phyloP scores from a whole-genome alignment of 179 eudicot species.

The Kewa caespitosa region DNA sequence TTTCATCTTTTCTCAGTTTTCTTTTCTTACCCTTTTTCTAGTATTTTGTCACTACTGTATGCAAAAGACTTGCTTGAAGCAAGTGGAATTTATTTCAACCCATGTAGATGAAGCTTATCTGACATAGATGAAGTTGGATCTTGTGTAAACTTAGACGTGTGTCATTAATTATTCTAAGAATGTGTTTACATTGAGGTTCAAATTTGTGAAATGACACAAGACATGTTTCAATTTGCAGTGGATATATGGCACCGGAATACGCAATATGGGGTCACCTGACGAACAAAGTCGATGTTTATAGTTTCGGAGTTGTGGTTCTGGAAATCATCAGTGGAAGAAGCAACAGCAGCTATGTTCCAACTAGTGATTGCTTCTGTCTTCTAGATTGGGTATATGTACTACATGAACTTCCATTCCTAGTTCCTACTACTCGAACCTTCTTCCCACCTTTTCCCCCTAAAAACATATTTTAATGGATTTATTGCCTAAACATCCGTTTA shows the following conservation, averaged over 20 bases:
- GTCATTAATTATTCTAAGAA: too few species aligned
- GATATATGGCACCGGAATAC: slow-evolving; percentile 42
- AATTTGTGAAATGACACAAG: slow-evolving; percentile 7
- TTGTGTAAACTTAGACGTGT: background rate
- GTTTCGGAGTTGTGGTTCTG: slow-evolving; percentile 33
- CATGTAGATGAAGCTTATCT: too few species aligned
- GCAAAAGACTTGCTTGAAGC: background rate
- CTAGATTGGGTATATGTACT: slow-evolving; percentile 42
- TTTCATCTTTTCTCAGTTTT: background rate
- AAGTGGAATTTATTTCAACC: background rate
- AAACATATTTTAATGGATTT: too few species aligned
- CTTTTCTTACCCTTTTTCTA: background rate
- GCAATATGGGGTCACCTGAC: slow-evolving; percentile 43
- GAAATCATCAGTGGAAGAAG: slow-evolving; percentile 38
- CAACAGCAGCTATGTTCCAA: slow-evolving; percentile 31
- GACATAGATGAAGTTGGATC: too few species aligned
- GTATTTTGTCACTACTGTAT: background rate
- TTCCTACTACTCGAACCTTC: background rate
- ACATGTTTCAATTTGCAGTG: slow-evolving; percentile 18
- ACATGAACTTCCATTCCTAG: slow-evolving; percentile 2
- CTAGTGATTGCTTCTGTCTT: slow-evolving; percentile 33
- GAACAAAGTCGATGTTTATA: slow-evolving; percentile 36
- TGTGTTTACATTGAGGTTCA: background rate
- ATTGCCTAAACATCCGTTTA: too few species aligned
- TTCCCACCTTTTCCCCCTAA: background rate